Base-by-base conservation (phyloP, 352 stramenopile genomes). In the Aphanomyces stellatus region DNA sequence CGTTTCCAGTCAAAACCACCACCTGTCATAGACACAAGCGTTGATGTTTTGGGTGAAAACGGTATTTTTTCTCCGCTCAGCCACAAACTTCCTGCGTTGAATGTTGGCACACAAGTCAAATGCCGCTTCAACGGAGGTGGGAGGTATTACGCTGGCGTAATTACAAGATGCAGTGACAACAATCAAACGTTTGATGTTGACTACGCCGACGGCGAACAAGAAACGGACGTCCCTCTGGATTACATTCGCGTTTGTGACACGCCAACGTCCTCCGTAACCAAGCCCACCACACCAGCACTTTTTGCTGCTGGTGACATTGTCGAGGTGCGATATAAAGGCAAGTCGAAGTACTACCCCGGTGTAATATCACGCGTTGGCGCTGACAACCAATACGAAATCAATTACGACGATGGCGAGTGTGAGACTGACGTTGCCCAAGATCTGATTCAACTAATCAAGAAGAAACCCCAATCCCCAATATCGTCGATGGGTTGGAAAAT, bases 121-220 rank as follows among this genome's bases (percentile, higher is more conserved):
- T 49, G 48, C 41, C 43, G 60, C 15, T 67, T 67, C 60, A 67
- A 67, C 27, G 60, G 60, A 28, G 60, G 60, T 24, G 42, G 19
- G 2, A 15, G 60, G 37, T 88, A 74, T 49, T 87, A 85, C 31
- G 46, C 73, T 17, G 79, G 80, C 1, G 72, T 72, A 3, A 85
- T 91, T 10, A 66, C 71, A 8, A 65, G 71, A 0, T 74, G 67
- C 65, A 69, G 63, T 6, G 24, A 59, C 0, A 74, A 56, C 49
- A 42, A 89, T 48, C 80, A 81, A 19, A 85, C 75, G 7, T 90
- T 84, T 51, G 78, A 90, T 53, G 76, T 91, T 61, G 80, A 86
- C 53, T 92, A 94, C 69, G 80, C 91, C 70, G 86, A 91, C 72
- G 74, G 75, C n/a, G 81, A 93, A 40, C 73, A 88, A 25, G 82